Evolutionary conservation across 148 eudicot species (phyloP).

Genomic region (Polygonum aviculare): DNA sequence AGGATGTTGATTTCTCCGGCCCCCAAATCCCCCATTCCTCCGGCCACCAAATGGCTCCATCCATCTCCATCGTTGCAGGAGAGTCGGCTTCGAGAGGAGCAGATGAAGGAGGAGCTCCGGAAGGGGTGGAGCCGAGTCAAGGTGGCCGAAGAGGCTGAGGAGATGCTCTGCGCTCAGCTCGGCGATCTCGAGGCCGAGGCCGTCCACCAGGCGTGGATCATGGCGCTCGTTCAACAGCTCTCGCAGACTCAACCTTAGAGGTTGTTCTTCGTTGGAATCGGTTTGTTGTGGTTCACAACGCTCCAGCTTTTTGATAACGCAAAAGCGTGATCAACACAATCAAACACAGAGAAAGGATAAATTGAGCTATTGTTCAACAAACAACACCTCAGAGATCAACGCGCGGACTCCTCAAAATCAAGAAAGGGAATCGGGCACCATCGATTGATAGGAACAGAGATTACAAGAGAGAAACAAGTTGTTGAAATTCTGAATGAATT

Average conservation of each 20-base stretch:
- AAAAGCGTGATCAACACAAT: too few species aligned
- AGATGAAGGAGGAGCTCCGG: constrained; percentile 36
- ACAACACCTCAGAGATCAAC: too few species aligned
- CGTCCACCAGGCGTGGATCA: constrained; percentile 41
- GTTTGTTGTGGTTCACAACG: background rate
- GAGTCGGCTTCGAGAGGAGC: constrained; percentile 52
- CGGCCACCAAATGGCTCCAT: background rate
- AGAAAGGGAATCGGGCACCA: too few species aligned
- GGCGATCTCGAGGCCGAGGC: constrained; percentile 74
- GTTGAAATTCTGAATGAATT: too few species aligned
- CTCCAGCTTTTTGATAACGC: too few species aligned
- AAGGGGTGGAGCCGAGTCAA: constrained; percentile 30
- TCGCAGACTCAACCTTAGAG: constrained; percentile 14
- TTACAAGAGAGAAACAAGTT: too few species aligned
- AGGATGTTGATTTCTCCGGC: background rate
- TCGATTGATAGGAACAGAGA: too few species aligned
- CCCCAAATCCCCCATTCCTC: background rate
- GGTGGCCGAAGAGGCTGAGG: constrained; percentile 80
- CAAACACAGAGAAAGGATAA: too few species aligned
- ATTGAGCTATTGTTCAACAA: too few species aligned
- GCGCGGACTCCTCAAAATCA: too few species aligned
- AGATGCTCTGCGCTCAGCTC: constrained; percentile 51
- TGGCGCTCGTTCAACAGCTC: constrained; percentile 40
- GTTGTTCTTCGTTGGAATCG: too few species aligned
- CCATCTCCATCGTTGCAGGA: constrained; percentile 12